Evolutionary conservation across 495 filamentous ascomycete genomes (phyloP), one percentile per base, ranked within the genome.

Genomic region (Podospora anserina): DNA sequence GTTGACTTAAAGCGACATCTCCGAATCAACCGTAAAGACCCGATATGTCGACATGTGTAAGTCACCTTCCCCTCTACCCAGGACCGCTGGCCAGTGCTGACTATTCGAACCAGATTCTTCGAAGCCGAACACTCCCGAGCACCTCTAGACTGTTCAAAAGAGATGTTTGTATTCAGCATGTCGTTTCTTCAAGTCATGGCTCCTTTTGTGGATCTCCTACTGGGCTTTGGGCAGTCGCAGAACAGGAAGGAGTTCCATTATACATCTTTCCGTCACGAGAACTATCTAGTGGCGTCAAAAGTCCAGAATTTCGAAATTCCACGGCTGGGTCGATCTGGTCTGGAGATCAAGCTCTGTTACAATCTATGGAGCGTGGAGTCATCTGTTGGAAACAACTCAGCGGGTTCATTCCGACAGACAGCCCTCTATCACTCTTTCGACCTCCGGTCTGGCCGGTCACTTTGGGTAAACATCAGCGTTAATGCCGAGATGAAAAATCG

Each of bases 111-210:
- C 9, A 49, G 39, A 4, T 61, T 61, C 15, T 61, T 61, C 23
- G 16, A 23, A 15, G 59, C 59, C 4, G 26, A 28, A 2, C 59
- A 61, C 27, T 58, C 56, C 3, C n/a, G 23, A 30, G 59, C 59
- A 13, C 59, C 59, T 1, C 7, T 61, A 26, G 5, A 61, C 30
- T 61, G 59, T 16, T 61, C 59, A 11, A 61, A 61, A 30, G 59
- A 27, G 13, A 61, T 61, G 59, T 61, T 61, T 30, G 3, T 18
- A 16, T 61, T 30, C 23, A 30, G 16, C 59, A 61, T 61, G 59
- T 26, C 59, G 1, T 61, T 27, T 6, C 59, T 28, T 61, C 59
- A 61, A 28, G 27, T 28, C 23, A 61, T 61, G 59, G 19, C 59
- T 6, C 59, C 59, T 4, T 28, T 61, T 26, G 23, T 30, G 5